phyloP scores from a whole-genome alignment of 441 rosid genomes.

The Breynia disticha region DNA sequence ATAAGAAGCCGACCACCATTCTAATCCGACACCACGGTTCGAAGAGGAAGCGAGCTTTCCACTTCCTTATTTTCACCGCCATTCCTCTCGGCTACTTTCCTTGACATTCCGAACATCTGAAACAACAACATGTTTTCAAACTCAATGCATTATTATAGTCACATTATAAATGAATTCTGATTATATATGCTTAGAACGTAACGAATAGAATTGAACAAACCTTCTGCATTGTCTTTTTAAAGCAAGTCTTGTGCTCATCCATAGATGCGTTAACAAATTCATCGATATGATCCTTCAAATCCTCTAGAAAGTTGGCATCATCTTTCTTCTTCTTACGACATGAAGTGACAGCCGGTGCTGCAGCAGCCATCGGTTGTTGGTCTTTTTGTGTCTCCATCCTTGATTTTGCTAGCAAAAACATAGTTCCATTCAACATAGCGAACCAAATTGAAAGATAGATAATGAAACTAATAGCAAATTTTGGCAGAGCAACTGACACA shows the following conservation, averaged over 20 bases:
- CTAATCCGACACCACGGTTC: conserved; percentile 40
- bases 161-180: not conserved
- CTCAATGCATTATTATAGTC: not conserved
- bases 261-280: conserved; percentile 74
- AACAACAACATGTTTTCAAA: not conserved
- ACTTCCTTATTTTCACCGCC: conserved; percentile 41
- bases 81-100: conserved; percentile 18
- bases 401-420: not conserved
- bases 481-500: too few species aligned
- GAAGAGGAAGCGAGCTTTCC: conserved; percentile 55
- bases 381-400: conserved; percentile 30
- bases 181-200: not conserved
- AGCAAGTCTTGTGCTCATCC: conserved; percentile 85
- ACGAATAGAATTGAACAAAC: conserved; percentile 19
- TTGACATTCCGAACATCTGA: conserved; percentile 28
- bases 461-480: too few species aligned
- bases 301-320: conserved; percentile 67
- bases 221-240: conserved; percentile 66
- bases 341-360: conserved; percentile 33
- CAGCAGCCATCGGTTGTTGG: conserved; percentile 11
- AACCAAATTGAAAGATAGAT: too few species aligned
- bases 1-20: not conserved
- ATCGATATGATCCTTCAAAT: conserved; percentile 70
- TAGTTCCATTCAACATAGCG: too few species aligned
- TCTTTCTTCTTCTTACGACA: conserved; percentile 70